phyloP scores from a whole-genome alignment of 371 early-diverging fungal species.

The Mortierella sp. region DNA sequence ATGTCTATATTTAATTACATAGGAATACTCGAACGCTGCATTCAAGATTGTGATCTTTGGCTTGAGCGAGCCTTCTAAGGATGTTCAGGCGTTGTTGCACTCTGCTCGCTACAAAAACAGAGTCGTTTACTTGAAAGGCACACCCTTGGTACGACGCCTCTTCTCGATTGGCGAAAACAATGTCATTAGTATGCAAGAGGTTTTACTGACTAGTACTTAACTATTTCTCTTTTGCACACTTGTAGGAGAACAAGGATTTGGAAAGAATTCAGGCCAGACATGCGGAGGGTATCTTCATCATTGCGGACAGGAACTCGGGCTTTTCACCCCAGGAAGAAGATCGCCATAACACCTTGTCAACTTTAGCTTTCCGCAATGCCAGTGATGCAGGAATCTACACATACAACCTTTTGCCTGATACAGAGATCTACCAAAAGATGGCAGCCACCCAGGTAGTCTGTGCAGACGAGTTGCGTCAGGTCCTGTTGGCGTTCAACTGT shows the following conservation, averaged over 20 bases:
- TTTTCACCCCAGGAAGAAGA: constrained; percentile 64
- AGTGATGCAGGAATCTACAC: constrained; percentile 69
- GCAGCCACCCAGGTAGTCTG: constrained; percentile 78
- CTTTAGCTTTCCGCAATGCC: constrained; percentile 54
- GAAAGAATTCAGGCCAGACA: constrained; percentile 55
- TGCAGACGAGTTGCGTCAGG: constrained; percentile 80
- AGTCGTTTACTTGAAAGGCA: constrained; percentile 55
- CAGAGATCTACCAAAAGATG: constrained; percentile 76
- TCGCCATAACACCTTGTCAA: constrained; percentile 68
- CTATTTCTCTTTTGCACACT: too few relatives aligned
- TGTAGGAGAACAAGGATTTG: constrained; percentile 54
- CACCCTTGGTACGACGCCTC: constrained; percentile 36
- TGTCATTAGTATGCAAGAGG: neutral
- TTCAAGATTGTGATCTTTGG: constrained; percentile 72
- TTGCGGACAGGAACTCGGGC: constrained; percentile 53
- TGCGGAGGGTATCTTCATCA: constrained; percentile 57
- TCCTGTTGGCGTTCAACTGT: constrained; percentile 77
- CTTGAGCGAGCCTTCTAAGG: constrained; percentile 65
- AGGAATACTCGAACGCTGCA: constrained; percentile 59
- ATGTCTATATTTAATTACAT: constrained; percentile 57
- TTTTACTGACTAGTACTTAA: neutral
- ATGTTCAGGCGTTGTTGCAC: constrained; percentile 63
- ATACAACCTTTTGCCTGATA: constrained; percentile 78
- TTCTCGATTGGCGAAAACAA: too few relatives aligned
- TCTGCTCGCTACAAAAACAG: constrained; percentile 60